A percentile compares a stretch with the other conserved stretches of the same genome.
phyloP scores from a whole-genome alignment of 352 stramenopile species.

The Thalassiosira mediterranea region DNA sequence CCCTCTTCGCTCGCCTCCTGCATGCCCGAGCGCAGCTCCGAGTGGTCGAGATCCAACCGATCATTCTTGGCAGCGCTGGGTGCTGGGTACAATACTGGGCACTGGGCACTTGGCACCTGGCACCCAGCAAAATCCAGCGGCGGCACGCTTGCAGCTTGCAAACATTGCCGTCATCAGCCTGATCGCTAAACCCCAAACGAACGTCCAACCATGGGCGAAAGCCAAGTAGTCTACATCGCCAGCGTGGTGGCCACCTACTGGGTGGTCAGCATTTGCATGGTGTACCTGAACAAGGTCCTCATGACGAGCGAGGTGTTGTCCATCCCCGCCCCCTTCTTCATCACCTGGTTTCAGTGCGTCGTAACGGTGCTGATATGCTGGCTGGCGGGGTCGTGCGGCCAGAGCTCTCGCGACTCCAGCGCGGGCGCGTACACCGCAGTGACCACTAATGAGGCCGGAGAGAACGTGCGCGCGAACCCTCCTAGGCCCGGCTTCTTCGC shows the following conservation, averaged over 20 bases:
- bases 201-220: too few species aligned
- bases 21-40: too few species aligned
- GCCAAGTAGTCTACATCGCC: constrained; percentile 78
- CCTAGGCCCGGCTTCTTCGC: constrained; percentile 72
- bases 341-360: constrained; percentile 89
- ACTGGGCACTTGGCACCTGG: too few species aligned
- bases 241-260: constrained; percentile 84
- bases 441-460: constrained; percentile 22
- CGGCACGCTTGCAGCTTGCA: too few species aligned
- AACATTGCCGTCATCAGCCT: too few species aligned
- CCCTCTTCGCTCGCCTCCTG: too few species aligned
- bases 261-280: constrained; percentile 86
- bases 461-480: constrained; percentile 14
- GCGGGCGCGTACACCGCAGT: constrained; percentile 25
- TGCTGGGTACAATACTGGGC: too few species aligned
- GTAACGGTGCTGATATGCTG: constrained; percentile 85
- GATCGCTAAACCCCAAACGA: too few species aligned
- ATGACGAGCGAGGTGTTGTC: constrained; percentile 79
- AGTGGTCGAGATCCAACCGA: too few species aligned
- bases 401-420: constrained; percentile 21
- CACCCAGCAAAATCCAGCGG: too few species aligned
- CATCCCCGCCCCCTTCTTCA: constrained; percentile 85
- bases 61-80: too few species aligned
- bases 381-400: constrained; percentile 74
- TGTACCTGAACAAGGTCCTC: constrained; percentile 88